Conservation (phyloP, 495 filamentous ascomycete species). For the Pyrenula massariospora region DNA sequence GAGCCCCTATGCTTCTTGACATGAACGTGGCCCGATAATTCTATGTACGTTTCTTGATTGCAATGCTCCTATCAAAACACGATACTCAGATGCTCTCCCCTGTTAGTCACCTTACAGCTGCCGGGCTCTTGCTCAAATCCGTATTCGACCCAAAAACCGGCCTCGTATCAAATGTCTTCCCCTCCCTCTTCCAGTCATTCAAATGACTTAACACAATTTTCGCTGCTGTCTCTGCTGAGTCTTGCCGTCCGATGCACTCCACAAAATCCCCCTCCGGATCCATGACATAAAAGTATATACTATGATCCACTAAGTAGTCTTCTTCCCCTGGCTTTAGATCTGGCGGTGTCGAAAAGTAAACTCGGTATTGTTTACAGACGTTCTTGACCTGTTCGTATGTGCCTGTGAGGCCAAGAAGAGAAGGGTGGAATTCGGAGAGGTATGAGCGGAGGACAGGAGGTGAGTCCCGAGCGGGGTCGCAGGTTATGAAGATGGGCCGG, state of each 20-base stretch:
- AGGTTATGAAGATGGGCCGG: slow-evolving; percentile 82
- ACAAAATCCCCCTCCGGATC: slow-evolving; percentile 97
- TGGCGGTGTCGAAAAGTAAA: slow-evolving; percentile 90
- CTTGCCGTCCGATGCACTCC: slow-evolving; percentile 88
- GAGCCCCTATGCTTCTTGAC: too few species aligned
- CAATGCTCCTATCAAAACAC: too few species aligned
- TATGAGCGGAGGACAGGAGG: slow-evolving; percentile 77
- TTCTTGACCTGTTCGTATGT: slow-evolving; percentile 85
- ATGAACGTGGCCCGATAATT: too few species aligned
- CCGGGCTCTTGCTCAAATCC: neutral
- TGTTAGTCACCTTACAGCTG: neutral
- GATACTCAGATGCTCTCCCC: too few species aligned
- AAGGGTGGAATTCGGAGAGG: slow-evolving; percentile 83
- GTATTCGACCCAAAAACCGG: neutral
- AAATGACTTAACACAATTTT: slow-evolving; percentile 79
- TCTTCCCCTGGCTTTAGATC: slow-evolving; percentile 72
- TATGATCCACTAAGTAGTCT: slow-evolving; percentile 97
- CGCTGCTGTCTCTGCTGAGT: slow-evolving; percentile 76
- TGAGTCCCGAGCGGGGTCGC: slow-evolving; percentile 84
- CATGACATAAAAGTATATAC: slow-evolving; percentile 99
- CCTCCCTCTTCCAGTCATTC: slow-evolving; percentile 69
- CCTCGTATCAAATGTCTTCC: slow-evolving; percentile 27
- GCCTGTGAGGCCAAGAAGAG: slow-evolving; percentile 80
- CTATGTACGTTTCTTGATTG: too few species aligned
- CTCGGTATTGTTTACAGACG: slow-evolving; percentile 86